phyloP scores from a whole-genome alignment of 2,329 filamentous ascomycete species.

The Fragosphaeria purpurea region DNA sequence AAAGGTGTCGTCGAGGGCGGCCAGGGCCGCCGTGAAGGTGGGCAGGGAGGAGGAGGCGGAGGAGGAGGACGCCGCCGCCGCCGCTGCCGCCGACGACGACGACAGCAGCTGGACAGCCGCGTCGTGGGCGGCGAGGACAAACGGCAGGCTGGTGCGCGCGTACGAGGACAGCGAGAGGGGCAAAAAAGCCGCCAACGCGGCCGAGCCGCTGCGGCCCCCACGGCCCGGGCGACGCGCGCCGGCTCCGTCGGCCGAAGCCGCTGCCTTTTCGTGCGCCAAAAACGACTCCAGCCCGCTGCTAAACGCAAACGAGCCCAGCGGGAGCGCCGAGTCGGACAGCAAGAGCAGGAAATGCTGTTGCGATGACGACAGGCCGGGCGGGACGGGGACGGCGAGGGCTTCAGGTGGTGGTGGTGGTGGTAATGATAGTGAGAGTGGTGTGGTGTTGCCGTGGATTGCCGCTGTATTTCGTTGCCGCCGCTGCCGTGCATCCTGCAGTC shows the following conservation, averaged over 20 bases:
- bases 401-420: too few relatives aligned
- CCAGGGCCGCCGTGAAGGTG: constrained; percentile 24
- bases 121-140: constrained; percentile 58
- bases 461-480: constrained; percentile 17
- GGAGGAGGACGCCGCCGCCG: background rate
- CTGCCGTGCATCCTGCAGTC: constrained; percentile 33
- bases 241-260: constrained; percentile 4
- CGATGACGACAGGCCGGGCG: too few relatives aligned
- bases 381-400: too few relatives aligned
- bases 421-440: too few relatives aligned
- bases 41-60: background rate
- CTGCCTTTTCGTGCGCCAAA: constrained; percentile 49
- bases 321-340: constrained; percentile 71
- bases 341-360: constrained; percentile 60
- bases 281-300: constrained; percentile 75
- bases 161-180: constrained; percentile 60
- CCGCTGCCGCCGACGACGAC: background rate
- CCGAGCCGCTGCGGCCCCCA: constrained; percentile 16
- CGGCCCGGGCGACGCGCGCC: constrained; percentile 8
- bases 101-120: too few relatives aligned
- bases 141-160: constrained; percentile 63
- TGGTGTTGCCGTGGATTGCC: constrained; percentile 10
- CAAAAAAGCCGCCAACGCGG: constrained; percentile 55
- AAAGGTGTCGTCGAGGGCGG: constrained; percentile 59
- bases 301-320: constrained; percentile 80